These are phyloP conservation scores for Scenedesmus sp. DNA, from an alignment of 163 green algal genomes.

Conservation along the genomic window DNA sequence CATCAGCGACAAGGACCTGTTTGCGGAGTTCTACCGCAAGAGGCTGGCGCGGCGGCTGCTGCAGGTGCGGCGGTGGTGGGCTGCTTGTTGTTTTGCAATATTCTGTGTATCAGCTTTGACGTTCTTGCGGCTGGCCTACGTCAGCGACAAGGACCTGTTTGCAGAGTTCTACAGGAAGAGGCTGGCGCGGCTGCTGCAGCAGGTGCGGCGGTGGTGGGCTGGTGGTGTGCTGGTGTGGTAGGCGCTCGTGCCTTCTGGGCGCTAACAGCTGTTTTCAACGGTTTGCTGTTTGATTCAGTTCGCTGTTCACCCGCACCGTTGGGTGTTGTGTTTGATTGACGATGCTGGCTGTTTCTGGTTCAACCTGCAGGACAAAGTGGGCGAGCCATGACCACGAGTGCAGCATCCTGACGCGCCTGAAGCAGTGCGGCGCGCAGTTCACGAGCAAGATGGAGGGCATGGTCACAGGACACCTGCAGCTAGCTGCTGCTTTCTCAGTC, in stretches of 20 bases:
- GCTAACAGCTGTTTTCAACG: not conserved
- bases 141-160: conserved; percentile 98
- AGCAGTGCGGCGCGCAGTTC: conserved; percentile 99
- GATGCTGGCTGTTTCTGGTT: too few relatives aligned
- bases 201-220: not conserved
- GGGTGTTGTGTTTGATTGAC: too few relatives aligned
- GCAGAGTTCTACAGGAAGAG: conserved; percentile 96
- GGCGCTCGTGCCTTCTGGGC: not conserved
- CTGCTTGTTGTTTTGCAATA: not conserved
- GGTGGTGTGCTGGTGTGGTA: not conserved
- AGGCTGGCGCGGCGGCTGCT: conserved; percentile 86
- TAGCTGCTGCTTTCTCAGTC: too few relatives aligned
- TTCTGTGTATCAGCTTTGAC: not conserved
- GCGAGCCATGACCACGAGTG: conserved; percentile 96
- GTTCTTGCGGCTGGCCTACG: conserved; percentile 96
- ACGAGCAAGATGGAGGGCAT: conserved; percentile 98
- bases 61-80: conserved; percentile 20
- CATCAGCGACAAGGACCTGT: conserved; percentile 98
- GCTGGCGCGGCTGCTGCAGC: conserved; percentile 78
- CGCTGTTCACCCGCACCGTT: not conserved
- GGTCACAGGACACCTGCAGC: too few relatives aligned
- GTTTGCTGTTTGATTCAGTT: not conserved
- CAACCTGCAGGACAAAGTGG: conserved; percentile 74
- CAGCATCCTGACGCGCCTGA: conserved; percentile 91
- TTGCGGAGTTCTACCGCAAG: conserved; percentile 96